These are phyloP conservation scores for Aspergillus uvarum DNA, from an alignment of 2,329 filamentous ascomycete species.

Conservation along the genomic window DNA sequence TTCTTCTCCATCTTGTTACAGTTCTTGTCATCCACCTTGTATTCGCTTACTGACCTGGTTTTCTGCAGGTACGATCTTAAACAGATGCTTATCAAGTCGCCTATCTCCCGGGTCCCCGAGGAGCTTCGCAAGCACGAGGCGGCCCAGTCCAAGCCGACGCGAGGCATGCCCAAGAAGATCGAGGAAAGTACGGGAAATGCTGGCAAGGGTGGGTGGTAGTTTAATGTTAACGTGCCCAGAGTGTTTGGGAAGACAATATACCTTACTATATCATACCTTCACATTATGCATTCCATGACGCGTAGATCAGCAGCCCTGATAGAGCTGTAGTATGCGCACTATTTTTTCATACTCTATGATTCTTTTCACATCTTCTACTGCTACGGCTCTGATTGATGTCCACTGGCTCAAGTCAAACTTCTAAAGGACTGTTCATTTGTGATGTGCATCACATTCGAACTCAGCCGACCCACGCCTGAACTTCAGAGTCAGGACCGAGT, in stretches of 20 bases:
- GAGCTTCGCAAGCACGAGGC: constrained; percentile 86
- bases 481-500: no score
- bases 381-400: no score
- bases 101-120: constrained; percentile 84
- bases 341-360: no score
- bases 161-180: constrained; percentile 48
- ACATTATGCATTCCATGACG: background rate
- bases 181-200: constrained; percentile 43
- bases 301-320: no score
- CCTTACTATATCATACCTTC: background rate
- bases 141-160: constrained; percentile 76
- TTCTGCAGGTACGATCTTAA: constrained; percentile 71
- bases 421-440: no score
- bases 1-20: background rate
- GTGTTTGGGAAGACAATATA: background rate
- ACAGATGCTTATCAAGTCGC: constrained; percentile 91
- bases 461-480: no score
- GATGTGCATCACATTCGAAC: no score
- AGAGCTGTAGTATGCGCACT: no score
- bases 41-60: constrained; percentile 17
- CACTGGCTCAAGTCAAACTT: no score
- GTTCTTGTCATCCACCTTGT: constrained; percentile 3
- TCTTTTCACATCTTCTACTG: no score
- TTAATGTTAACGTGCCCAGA: background rate
- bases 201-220: constrained; percentile 37